Evolutionary conservation across 768 basidiomycete species (phyloP).

Genomic region (Crepidotus variabilis): DNA sequence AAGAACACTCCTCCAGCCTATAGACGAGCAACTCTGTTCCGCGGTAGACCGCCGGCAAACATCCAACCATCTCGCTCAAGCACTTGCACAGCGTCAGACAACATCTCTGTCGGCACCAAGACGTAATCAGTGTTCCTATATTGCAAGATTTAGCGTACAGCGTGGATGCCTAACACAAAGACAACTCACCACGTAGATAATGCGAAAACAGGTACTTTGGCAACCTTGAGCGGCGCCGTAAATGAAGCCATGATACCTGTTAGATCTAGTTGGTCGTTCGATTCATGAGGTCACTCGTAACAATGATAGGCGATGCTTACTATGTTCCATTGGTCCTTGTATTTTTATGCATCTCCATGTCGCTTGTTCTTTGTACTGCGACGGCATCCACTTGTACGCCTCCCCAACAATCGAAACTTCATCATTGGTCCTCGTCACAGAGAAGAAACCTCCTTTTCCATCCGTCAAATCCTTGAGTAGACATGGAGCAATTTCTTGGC

Average conservation of each 20-base stretch:
- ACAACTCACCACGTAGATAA: slow-evolving; percentile 55
- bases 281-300: neutral
- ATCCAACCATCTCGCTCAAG: slow-evolving; percentile 52
- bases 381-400: slow-evolving; percentile 31
- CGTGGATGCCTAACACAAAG: no score
- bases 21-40: slow-evolving; percentile 17
- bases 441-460: slow-evolving; percentile 36
- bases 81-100: slow-evolving; percentile 35
- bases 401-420: slow-evolving; percentile 61
- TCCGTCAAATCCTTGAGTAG: slow-evolving; percentile 27
- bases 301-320: slow-evolving; percentile 25
- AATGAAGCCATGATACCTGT: slow-evolving; percentile 56
- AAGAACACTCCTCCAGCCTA: slow-evolving; percentile 1
- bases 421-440: slow-evolving; percentile 54
- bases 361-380: slow-evolving; percentile 31
- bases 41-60: slow-evolving; percentile 27
- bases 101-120: slow-evolving; percentile 44
- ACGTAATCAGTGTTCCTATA: slow-evolving; percentile 67
- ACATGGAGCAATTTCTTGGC: slow-evolving; percentile 31
- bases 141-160: neutral
- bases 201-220: slow-evolving; percentile 53
- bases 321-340: slow-evolving; percentile 63
- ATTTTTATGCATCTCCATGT: slow-evolving; percentile 62
- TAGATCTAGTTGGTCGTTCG: slow-evolving; percentile 32
- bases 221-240: slow-evolving; percentile 47